Evolutionary conservation across 2,329 filamentous ascomycete species (phyloP).

Genomic region (Lachnellula hyalina): DNA sequence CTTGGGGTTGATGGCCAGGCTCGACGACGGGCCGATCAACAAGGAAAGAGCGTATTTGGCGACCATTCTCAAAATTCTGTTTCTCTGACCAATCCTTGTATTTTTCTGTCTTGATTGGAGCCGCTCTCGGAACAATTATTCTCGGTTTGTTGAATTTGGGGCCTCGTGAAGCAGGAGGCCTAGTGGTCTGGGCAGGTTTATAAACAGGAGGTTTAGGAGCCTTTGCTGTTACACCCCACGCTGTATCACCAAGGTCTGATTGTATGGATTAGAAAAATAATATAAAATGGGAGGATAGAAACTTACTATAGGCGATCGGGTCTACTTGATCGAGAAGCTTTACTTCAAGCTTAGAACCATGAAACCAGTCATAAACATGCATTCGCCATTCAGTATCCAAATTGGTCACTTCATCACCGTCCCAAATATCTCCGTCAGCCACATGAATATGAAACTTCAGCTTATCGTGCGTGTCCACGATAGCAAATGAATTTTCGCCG

Average conservation of each 20-base stretch:
- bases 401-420: neutral
- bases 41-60: conserved; percentile 19
- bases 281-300: too few species aligned
- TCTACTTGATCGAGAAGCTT: neutral
- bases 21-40: conserved; percentile 23
- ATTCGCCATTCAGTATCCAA: conserved; percentile 5
- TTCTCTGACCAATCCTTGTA: conserved; percentile 18
- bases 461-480: neutral
- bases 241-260: neutral
- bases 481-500: neutral
- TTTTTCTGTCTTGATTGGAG: conserved; percentile 5
- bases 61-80: conserved; percentile 13
- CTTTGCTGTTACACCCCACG: neutral
- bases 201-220: neutral
- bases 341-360: neutral
- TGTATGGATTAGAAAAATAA: neutral
- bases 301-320: too few species aligned
- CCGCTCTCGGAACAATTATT: conserved; percentile 10
- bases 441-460: conserved; percentile 1
- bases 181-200: neutral
- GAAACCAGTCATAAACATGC: conserved; percentile 16
- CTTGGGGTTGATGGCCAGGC: conserved; percentile 20
- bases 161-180: neutral
- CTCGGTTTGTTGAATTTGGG: conserved; percentile 17
- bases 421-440: neutral